Percentiles rank a stretch among this genome's conserved stretches.
phyloP scores from a whole-genome alignment of 345 rosid genomes.

The Eucalyptus cloeziana region DNA sequence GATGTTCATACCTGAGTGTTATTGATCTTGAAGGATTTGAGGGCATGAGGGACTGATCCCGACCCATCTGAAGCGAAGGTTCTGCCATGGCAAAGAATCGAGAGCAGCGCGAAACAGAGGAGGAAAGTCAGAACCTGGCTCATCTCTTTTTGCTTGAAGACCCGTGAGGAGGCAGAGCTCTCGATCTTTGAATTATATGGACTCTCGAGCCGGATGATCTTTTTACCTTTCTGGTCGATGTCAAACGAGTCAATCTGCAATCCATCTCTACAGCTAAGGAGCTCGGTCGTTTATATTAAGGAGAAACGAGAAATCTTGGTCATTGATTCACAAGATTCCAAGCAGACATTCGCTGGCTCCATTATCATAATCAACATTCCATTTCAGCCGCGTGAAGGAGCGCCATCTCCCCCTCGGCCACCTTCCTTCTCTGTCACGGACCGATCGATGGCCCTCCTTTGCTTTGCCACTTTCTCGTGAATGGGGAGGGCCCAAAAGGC shows the following conservation, averaged over 20 bases:
- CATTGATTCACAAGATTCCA: neutral
- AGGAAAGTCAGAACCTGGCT: neutral
- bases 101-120: conserved; percentile 3
- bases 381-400: neutral
- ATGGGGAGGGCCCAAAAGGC: neutral
- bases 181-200: neutral
- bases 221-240: neutral
- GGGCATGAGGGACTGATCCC: conserved; percentile 4
- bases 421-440: neutral
- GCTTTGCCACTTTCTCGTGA: neutral
- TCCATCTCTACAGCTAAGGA: neutral
- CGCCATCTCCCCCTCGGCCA: neutral
- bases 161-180: neutral
- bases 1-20: conserved; percentile 9
- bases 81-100: conserved; percentile 8
- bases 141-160: neutral
- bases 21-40: conserved; percentile 18
- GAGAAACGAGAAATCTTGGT: neutral
- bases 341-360: neutral
- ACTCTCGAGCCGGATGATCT: neutral
- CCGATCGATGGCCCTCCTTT: neutral
- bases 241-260: neutral
- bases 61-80: conserved; percentile 9
- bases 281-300: neutral
- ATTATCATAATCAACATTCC: neutral